Evolutionary conservation across 202 grass and related monocot genomes (phyloP).

Genomic region (Schoenoplectus tabernaemontani): DNA sequence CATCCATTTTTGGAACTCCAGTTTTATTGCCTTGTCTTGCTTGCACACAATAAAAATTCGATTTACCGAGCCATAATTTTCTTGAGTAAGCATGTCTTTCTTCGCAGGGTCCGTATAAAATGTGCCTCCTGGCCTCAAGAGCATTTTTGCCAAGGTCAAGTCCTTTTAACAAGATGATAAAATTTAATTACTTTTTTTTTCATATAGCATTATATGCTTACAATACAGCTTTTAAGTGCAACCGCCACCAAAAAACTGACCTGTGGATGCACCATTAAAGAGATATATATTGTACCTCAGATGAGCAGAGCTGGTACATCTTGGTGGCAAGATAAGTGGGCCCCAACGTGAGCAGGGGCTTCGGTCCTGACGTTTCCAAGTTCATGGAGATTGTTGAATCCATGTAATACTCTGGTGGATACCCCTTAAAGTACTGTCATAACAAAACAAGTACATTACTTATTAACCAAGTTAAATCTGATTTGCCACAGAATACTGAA

Average conservation of each 20-base stretch:
- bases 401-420: not conserved
- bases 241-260: not conserved
- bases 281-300: not conserved
- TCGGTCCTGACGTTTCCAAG: not conserved
- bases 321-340: constrained; percentile 2
- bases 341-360: not conserved
- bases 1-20: constrained; percentile 50
- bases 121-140: constrained; percentile 35
- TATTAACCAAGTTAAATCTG: not conserved
- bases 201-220: not conserved
- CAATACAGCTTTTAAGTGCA: not conserved
- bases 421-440: not conserved
- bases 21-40: constrained; percentile 35
- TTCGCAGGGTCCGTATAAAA: constrained; percentile 30
- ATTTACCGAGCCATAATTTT: constrained; percentile 39
- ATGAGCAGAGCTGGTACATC: constrained; percentile 2
- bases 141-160: constrained; percentile 24
- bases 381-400: not conserved
- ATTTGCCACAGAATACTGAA: not conserved
- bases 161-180: constrained; percentile 29
- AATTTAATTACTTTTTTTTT: not conserved
- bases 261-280: not conserved
- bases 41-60: constrained; percentile 35
- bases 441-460: not conserved
- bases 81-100: constrained; percentile 20